Conservation (phyloP, 768 basidiomycete species). For the Mycena rebaudengoi region DNA sequence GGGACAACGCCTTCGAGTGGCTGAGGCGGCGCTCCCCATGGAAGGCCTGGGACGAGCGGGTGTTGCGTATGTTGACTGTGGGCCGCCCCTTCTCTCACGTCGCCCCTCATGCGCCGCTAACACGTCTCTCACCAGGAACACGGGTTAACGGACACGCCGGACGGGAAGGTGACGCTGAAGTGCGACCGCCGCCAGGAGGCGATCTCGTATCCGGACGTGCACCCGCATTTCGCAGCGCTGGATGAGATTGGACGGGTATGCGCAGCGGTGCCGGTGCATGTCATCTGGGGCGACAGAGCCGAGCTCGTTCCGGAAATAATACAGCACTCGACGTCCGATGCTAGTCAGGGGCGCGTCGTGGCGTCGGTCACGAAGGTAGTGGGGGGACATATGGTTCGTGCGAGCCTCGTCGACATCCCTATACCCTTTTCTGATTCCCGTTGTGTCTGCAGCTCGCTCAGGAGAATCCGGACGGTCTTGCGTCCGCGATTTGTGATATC, state of each 20-base stretch:
- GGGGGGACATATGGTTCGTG: conserved; percentile 55
- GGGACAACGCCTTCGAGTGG: conserved; percentile 36
- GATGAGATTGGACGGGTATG: conserved; percentile 44
- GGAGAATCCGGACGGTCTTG: conserved; percentile 51
- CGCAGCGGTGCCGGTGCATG: conserved; percentile 48
- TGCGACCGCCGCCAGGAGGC: conserved; percentile 57
- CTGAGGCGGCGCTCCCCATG: conserved; percentile 36
- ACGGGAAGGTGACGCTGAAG: conserved; percentile 46
- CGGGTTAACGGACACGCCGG: conserved; percentile 21
- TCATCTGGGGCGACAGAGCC: conserved; percentile 56
- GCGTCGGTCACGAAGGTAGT: conserved; percentile 54
- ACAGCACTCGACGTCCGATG: conserved; percentile 52
- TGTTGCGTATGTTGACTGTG: conserved; percentile 37
- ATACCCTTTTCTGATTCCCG: not conserved
- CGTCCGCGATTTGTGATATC: conserved; percentile 42
- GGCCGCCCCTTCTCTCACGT: conserved; percentile 6
- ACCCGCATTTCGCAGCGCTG: conserved; percentile 53
- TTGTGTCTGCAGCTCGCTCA: conserved; percentile 47
- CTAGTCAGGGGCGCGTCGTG: conserved; percentile 46
- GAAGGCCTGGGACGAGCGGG: conserved; percentile 40
- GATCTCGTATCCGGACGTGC: conserved; percentile 51
- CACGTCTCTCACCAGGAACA: conserved; percentile 14
- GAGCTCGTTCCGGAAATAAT: conserved; percentile 55
- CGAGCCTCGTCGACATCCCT: too few species aligned
- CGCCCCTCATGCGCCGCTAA: not conserved